phyloP scores from a whole-genome alignment of 1,284 basidiomycete species.

The Malassezia psittaci region DNA sequence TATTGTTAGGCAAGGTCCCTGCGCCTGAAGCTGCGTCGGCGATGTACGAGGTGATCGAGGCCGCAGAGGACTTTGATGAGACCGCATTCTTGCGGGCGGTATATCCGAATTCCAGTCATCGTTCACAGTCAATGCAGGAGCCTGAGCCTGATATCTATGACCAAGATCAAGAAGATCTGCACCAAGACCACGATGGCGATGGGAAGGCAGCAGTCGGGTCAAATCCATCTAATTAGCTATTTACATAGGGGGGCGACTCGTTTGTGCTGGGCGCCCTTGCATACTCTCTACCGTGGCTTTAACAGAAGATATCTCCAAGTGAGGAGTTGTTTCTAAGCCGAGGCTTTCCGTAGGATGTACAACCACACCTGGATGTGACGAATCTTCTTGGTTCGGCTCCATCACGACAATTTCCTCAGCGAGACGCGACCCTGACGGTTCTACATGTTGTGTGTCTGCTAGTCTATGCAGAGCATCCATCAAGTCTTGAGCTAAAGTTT shows the following conservation, averaged over 20 bases:
- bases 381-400: background rate
- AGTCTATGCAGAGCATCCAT: slow-evolving; percentile 51
- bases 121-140: slow-evolving; percentile 22
- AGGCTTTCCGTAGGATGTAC: background rate
- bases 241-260: slow-evolving; percentile 8
- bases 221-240: background rate
- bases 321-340: background rate
- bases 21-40: slow-evolving; percentile 88
- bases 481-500: slow-evolving; percentile 79
- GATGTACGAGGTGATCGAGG: slow-evolving; percentile 88
- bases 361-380: background rate
- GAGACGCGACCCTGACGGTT: background rate
- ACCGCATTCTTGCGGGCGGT: slow-evolving; percentile 65
- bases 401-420: background rate
- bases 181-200: no score
- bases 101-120: slow-evolving; percentile 50
- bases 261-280: background rate
- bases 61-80: slow-evolving; percentile 53
- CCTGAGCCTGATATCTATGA: background rate
- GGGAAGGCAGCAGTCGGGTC: background rate
- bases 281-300: slow-evolving; percentile 8
- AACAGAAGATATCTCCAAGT: background rate
- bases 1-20: slow-evolving; percentile 81
- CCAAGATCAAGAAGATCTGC: background rate
- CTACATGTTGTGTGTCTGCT: background rate